Percentiles rank a stretch among this genome's conserved stretches.
Evolutionary conservation across 2,329 filamentous ascomycete genomes (phyloP).

Genomic region (Pseudophaeomoniella oleicola): DNA sequence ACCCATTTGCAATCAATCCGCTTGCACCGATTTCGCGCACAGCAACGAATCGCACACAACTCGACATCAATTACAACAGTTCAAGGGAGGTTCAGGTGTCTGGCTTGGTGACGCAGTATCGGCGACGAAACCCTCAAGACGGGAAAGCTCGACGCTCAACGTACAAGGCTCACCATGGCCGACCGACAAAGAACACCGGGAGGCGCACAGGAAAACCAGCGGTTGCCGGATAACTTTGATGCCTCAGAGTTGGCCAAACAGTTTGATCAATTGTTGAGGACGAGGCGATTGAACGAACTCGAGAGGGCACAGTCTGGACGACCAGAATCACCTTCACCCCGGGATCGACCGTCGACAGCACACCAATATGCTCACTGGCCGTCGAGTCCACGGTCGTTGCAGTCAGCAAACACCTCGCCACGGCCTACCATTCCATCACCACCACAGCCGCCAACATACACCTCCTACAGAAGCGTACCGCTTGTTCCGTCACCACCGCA

Average conservation of each 20-base stretch:
- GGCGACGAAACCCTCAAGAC: too few species aligned
- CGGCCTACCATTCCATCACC: constrained; percentile 6
- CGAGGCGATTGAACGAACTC: constrained; percentile 74
- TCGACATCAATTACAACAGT: too few species aligned
- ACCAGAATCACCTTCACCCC: constrained; percentile 41
- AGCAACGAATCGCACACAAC: too few species aligned
- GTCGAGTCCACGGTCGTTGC: constrained; percentile 21
- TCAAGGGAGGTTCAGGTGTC: too few species aligned
- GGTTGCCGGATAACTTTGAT: constrained; percentile 43
- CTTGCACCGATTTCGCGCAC: too few species aligned
- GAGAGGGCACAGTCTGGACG: constrained; percentile 44
- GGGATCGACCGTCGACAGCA: constrained; percentile 37
- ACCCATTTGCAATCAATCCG: too few species aligned
- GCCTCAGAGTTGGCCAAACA: constrained; percentile 65
- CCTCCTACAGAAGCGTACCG: constrained; percentile 48
- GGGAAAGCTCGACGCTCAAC: too few species aligned
- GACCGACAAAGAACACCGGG: not conserved
- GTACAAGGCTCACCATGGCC: constrained; percentile 1
- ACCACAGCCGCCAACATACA: constrained; percentile 39
- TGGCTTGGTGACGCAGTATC: too few species aligned
- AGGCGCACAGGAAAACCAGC: not conserved
- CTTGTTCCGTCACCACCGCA: constrained; percentile 62
- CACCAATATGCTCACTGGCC: constrained; percentile 22
- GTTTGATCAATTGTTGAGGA: constrained; percentile 76
- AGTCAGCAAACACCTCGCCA: constrained; percentile 5